These are phyloP conservation scores for Stachybotrys echinatus DNA, from an alignment of 2,329 filamentous ascomycete genomes.

Conservation along the genomic window DNA sequence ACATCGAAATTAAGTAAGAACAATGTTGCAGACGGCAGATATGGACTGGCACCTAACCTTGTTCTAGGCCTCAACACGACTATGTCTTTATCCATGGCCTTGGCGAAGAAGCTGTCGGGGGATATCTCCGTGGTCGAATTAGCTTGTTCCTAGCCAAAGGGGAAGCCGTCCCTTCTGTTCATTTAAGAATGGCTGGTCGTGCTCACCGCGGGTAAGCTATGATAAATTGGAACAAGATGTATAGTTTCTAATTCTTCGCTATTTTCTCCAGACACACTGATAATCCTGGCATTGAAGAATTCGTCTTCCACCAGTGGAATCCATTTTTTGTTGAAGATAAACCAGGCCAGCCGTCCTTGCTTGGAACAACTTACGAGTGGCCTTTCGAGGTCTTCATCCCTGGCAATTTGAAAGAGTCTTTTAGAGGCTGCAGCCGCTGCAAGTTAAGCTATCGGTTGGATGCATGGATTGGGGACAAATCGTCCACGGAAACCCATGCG, in stretches of 20 bases:
- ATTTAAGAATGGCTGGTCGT: background rate
- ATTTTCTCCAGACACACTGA: background rate
- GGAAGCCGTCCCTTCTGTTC: background rate
- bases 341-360: background rate
- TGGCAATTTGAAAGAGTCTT: conserved; percentile 1
- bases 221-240: too few relatives aligned
- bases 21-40: too few relatives aligned
- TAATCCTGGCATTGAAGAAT: background rate
- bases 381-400: conserved; percentile 3
- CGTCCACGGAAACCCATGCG: background rate
- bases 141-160: conserved; percentile 1
- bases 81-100: conserved; percentile 3
- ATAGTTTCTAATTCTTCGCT: background rate
- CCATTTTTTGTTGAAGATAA: background rate
- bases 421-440: conserved; percentile 2
- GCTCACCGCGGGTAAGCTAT: background rate
- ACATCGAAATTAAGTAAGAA: too few relatives aligned
- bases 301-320: background rate
- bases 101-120: conserved; percentile 1
- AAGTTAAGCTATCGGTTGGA: conserved; percentile 1
- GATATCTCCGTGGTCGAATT: conserved; percentile 2
- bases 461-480: background rate
- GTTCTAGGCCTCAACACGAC: background rate
- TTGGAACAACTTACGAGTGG: conserved; percentile 3
- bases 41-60: too few relatives aligned